phyloP scores from a whole-genome alignment of 1,139 yeast genomes.

The Wickerhamomyces sp. region DNA sequence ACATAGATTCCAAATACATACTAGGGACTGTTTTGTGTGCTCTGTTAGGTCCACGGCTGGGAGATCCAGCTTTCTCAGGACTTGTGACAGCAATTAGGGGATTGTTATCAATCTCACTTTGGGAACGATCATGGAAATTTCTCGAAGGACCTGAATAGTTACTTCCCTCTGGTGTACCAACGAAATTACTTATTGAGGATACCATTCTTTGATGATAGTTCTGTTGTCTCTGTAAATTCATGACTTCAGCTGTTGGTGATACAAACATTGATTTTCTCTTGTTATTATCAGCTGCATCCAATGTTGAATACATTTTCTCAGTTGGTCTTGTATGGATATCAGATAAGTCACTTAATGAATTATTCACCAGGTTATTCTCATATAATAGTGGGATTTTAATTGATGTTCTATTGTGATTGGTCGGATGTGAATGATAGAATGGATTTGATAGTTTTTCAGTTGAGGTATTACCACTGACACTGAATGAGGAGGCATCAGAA shows the following conservation, averaged over 20 bases:
- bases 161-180: slow-evolving; percentile 4
- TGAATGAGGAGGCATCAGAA: slow-evolving; percentile 10
- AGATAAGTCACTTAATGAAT: slow-evolving; percentile 9
- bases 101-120: too few species aligned
- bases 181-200: slow-evolving; percentile 10
- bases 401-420: slow-evolving; percentile 9
- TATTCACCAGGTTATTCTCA: slow-evolving; percentile 7
- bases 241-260: slow-evolving; percentile 76
- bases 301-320: slow-evolving; percentile 12
- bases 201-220: slow-evolving; percentile 13
- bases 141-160: too few species aligned
- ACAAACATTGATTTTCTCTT: slow-evolving; percentile 47
- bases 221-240: slow-evolving; percentile 34
- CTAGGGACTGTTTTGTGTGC: slow-evolving; percentile 41
- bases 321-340: slow-evolving; percentile 2
- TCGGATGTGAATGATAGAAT: slow-evolving; percentile 7
- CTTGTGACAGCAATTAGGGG: too few species aligned
- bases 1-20: slow-evolving; percentile 52
- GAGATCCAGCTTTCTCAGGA: background rate
- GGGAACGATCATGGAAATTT: too few species aligned
- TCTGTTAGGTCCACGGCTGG: slow-evolving; percentile 13
- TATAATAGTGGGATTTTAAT: slow-evolving; percentile 19
- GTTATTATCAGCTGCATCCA: slow-evolving; percentile 8
- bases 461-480: slow-evolving; percentile 10
- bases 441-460: slow-evolving; percentile 12